Conservation (phyloP, 768 basidiomycete species). For the Xerocomellus intermedius region DNA sequence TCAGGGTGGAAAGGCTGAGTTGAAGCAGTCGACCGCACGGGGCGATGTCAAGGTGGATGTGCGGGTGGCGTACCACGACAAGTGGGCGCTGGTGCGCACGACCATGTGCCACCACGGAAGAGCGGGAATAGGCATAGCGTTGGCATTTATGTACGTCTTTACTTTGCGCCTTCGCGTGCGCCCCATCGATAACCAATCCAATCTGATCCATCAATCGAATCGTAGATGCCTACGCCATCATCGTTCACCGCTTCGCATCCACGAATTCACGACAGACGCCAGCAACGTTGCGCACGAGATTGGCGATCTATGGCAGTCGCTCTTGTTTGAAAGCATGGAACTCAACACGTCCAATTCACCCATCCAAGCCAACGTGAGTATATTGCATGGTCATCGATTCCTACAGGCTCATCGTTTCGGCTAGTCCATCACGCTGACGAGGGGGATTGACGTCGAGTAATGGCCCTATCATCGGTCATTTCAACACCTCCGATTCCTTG, state of each 20-base stretch:
- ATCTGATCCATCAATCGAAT: background rate
- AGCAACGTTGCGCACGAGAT: conserved; percentile 30
- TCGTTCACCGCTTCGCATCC: conserved; percentile 22
- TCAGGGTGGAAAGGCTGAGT: conserved; percentile 19
- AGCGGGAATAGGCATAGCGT: conserved; percentile 31
- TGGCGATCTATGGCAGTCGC: conserved; percentile 25
- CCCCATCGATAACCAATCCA: no score
- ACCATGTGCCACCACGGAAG: conserved; percentile 33
- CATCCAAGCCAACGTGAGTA: conserved; percentile 30
- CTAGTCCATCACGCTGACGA: conserved; percentile 33
- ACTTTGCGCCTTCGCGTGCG: no score
- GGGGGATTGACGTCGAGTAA: conserved; percentile 32
- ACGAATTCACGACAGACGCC: conserved; percentile 29
- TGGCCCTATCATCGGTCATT: conserved; percentile 37
- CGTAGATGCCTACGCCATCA: conserved; percentile 15
- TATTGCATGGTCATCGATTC: background rate
- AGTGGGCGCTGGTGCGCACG: conserved; percentile 24
- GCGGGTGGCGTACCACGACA: conserved; percentile 27
- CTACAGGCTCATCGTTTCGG: background rate
- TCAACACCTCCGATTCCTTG: conserved; percentile 31
- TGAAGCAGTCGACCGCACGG: conserved; percentile 14
- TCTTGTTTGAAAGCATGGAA: conserved; percentile 27
- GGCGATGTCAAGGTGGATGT: conserved; percentile 29
- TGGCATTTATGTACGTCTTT: conserved; percentile 35
- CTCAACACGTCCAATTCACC: conserved; percentile 25